Evolutionary conservation across 768 basidiomycete species (phyloP), one percentile per base, ranked within the genome.

Genomic region (Phylloporus sp.): DNA sequence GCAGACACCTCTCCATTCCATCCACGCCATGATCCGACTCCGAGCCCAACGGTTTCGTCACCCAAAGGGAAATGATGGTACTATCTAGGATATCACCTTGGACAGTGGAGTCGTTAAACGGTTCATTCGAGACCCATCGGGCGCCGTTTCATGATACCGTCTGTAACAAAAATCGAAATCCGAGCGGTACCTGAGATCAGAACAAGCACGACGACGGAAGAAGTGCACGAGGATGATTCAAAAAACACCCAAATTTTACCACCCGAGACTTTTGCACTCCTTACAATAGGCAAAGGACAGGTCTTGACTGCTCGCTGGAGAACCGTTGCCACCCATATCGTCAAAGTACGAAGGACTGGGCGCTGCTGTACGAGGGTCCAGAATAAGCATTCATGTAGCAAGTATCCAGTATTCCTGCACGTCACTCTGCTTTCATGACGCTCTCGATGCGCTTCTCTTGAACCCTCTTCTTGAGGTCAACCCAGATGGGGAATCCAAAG

Each of bases 361-460:
- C n/a, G n/a, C n/a, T n/a, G n/a, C n/a, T n/a, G n/a, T n/a, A n/a
- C n/a, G n/a, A n/a, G n/a, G 4, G 4, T 22, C 17, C 14, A 3
- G 6, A 28, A 28, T 29, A 37, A 27, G 9, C 18, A n/a, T 29
- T 7, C 17, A 28, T 24, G 9, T 17, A 6, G 9, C 15, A 21
- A 15, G 29, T 29, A 29, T 29, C n/a, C n/a, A 1, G n/a, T 18
- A n/a, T 31, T 14, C 13, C 17, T 21, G 13, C 11, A 20, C 1
- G 17, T 61, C 58, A 84, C 59, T 86, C 68, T 9, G 77, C 76
- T 62, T 90, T 90, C 82, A 86, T 82, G 4, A 90, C 84, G 23
- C 86, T 87, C 46, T 86, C 79, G 34, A 90, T 90, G 3, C 86
- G 75, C 14, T 81, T 80, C 26, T 69, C 65, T 51, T 90, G 84